Evolutionary conservation across 164 flowering plant genomes (phyloP), one percentile per base, ranked within the genome.

Genomic region (Piper longum): DNA sequence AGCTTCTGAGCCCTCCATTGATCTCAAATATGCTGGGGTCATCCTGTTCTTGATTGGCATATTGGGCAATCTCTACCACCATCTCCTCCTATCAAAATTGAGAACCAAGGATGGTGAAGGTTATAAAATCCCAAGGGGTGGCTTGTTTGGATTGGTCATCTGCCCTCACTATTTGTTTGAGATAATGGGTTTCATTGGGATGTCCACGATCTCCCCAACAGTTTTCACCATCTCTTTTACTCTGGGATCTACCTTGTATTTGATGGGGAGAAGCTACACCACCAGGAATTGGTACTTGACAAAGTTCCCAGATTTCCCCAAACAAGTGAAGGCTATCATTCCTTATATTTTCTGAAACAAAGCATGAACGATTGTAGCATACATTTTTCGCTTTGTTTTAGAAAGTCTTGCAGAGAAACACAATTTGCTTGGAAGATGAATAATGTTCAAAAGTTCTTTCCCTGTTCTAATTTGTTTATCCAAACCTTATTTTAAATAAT

Each of bases 81-180:
- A 86, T 70, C 66, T 42, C 73, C 67, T 83, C 26, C 87, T 88
- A 6, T 68, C 89, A 14, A 81, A 70, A 16, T 73, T 86, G 2
- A 79, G 89, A 56, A 43, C 44, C 16, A 62, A 72, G 36, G 73
- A 68, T 41, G 81, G 73, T 1, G 70, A 72, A 65, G 83, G 68
- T 41, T 88, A 86, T 68, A 84, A 82, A 62, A 82, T 88, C 43
- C 96, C 91, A 0, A 77, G 26, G 16, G 91, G 89, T 0, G 91
- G 88, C 40, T 64, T 88, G 4, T 88, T 88, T 55, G 66, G 61
- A 66, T 43, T 76, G 18, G 82, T 84, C 9, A 75, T 83, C 5
- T 88, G 96, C 76, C 91, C 96, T 11, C 96, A 88, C 62, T 88
- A 88, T 63, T 73, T 85, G 13, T 88, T 86, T 60, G 91, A 88